These are phyloP conservation scores for Alternaria incomplexa DNA, from an alignment of 2,329 filamentous ascomycete species.

Conservation along the genomic window DNA sequence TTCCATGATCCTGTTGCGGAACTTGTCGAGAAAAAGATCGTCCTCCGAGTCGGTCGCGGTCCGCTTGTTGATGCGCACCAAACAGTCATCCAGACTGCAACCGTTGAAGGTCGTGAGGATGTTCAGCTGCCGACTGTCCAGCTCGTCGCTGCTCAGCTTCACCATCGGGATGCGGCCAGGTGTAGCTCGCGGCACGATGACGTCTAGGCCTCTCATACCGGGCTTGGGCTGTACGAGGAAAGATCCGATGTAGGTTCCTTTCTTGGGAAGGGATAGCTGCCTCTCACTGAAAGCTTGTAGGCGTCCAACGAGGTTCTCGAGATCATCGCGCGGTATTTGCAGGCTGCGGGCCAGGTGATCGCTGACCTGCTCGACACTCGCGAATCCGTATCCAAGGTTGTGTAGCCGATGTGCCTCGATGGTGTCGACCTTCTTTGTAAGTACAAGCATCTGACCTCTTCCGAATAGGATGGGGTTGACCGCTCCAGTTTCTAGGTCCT, in stretches of 20 bases:
- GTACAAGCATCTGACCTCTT: constrained; percentile 79
- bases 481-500: constrained; percentile 50
- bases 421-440: constrained; percentile 69
- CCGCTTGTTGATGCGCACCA: constrained; percentile 41
- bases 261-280: constrained; percentile 55
- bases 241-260: constrained; percentile 48
- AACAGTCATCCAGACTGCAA: constrained; percentile 35
- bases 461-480: constrained; percentile 57
- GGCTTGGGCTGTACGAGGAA: constrained; percentile 50
- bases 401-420: constrained; percentile 69
- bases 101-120: constrained; percentile 35
- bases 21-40: constrained; percentile 35
- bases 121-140: constrained; percentile 29
- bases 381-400: constrained; percentile 79
- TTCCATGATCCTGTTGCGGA: constrained; percentile 45
- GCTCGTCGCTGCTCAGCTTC: constrained; percentile 42
- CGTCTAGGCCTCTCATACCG: constrained; percentile 50
- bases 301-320: constrained; percentile 66
- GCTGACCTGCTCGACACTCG: constrained; percentile 63
- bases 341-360: constrained; percentile 73
- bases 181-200: constrained; percentile 50
- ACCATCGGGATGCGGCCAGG: constrained; percentile 55
- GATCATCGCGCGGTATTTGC: constrained; percentile 70
- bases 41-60: constrained; percentile 16
- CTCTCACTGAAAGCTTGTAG: constrained; percentile 64